Evolutionary conservation across 257 asterid genomes (phyloP), one percentile per base, ranked within the genome.

Genomic region (Scutellaria baicalensis): DNA sequence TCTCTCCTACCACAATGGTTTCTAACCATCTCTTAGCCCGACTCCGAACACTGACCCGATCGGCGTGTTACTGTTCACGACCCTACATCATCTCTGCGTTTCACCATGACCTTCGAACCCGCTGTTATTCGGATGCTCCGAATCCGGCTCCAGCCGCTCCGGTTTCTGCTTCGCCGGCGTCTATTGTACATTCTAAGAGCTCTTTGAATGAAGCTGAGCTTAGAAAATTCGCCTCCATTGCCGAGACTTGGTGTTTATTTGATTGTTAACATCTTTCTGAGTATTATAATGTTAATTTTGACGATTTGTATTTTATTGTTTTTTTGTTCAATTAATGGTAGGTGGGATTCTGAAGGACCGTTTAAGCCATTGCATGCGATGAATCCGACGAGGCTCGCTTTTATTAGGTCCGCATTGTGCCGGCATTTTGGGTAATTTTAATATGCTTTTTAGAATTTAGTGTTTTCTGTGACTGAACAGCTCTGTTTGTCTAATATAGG

Each of bases 311-410:
- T 4, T 50, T 27, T 5, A 5, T 51, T 50, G 4, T 72, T 20
- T 6, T 63, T 40, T 14, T 4, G 23, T 27, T n/a, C 58, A 38
- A 56, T 58, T 38, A 43, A 11, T 52, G n/a, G 59, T 62, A 94
- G 96, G 99, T 94, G 99, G 99, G 92, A 94, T 79, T 88, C 92
- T 6, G 96, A 94, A 70, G 99, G 99, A 9, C 99, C 99, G 43
- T 91, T 87, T 70, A 94, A 89, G 86, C 92, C 97, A 67, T 64
- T 94, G 80, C 99, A 91, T 78, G 81, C 42, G 51, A 86, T 94
- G 91, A 94, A 94, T 68, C 99, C 96, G 48, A 89, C 97, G 13
- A 91, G 99, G 71, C 88, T 94, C 76, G 97, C 97, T 76, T 94
- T 94, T 70, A 89, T 94, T 74, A 83, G 97, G 90, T 89, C 97